A percentile compares a stretch with the other conserved stretches of the same genome.
Evolutionary conservation across 2,329 filamentous ascomycete genomes (phyloP).

Genomic region (Apiospora sp.): DNA sequence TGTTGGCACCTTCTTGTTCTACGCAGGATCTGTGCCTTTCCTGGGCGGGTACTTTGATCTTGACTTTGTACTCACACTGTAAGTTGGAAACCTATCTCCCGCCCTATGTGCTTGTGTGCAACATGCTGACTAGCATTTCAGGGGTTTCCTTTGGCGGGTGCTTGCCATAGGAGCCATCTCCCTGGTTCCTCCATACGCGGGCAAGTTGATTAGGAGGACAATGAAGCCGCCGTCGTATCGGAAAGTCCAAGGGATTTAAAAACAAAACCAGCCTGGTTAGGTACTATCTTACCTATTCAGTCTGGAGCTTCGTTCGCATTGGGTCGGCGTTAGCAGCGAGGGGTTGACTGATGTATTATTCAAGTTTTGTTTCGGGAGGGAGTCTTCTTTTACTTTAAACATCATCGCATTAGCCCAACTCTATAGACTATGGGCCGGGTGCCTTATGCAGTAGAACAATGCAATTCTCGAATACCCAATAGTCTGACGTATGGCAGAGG

Average conservation of each 20-base stretch:
- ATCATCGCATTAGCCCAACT: conserved; percentile 1
- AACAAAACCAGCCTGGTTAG: conserved; percentile 20
- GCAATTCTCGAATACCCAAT: conserved; percentile 13
- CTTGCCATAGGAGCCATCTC: conserved; percentile 80
- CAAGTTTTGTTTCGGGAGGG: neutral
- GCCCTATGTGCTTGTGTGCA: neutral
- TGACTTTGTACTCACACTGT: conserved; percentile 75
- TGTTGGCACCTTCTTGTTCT: conserved; percentile 82
- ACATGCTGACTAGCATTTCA: conserved; percentile 42
- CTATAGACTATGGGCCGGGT: neutral
- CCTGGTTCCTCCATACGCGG: conserved; percentile 85
- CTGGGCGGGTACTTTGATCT: conserved; percentile 91
- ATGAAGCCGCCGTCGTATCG: conserved; percentile 93
- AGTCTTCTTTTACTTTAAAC: conserved; percentile 14
- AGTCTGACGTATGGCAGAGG: neutral
- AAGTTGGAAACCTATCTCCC: conserved; percentile 42
- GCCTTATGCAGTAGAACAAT: neutral
- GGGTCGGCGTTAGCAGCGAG: conserved; percentile 23
- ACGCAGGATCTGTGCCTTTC: conserved; percentile 84
- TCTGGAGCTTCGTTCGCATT: conserved; percentile 13
- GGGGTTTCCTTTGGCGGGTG: conserved; percentile 90
- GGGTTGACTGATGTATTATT: neutral
- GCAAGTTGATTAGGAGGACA: conserved; percentile 82
- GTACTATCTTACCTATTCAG: conserved; percentile 15
- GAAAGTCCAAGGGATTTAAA: conserved; percentile 80